phyloP scores from a whole-genome alignment of 2,329 filamentous ascomycete species.

The Podosphaera fusca region DNA sequence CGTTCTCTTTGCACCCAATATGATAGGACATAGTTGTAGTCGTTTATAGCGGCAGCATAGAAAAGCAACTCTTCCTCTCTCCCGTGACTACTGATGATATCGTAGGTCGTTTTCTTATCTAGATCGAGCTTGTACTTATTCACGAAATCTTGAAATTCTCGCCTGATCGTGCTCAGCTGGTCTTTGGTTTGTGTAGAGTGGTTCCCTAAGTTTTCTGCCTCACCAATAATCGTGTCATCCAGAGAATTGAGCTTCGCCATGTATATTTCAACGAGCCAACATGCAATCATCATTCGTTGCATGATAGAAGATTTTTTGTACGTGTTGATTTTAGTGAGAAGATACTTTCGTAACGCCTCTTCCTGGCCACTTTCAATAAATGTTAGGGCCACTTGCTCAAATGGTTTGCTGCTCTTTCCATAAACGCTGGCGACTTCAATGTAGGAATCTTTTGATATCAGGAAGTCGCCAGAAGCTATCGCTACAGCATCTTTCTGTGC shows the following conservation, averaged over 20 bases:
- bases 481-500: constrained; percentile 78
- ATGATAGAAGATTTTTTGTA: constrained; percentile 69
- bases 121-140: constrained; percentile 66
- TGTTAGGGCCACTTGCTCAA: constrained; percentile 79
- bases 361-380: constrained; percentile 81
- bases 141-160: constrained; percentile 76
- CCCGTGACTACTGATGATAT: constrained; percentile 86
- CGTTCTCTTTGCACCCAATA: constrained; percentile 95
- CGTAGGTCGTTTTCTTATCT: constrained; percentile 80
- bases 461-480: constrained; percentile 72
- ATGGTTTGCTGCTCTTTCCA: constrained; percentile 86
- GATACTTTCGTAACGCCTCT: constrained; percentile 75
- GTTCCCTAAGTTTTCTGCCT: constrained; percentile 55
- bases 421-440: constrained; percentile 74
- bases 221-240: constrained; percentile 81
- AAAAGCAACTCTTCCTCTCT: constrained; percentile 79
- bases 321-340: constrained; percentile 59
- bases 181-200: constrained; percentile 49
- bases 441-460: constrained; percentile 62
- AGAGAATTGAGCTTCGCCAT: constrained; percentile 93
- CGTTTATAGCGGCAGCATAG: constrained; percentile 71
- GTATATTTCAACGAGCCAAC: constrained; percentile 86
- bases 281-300: constrained; percentile 88
- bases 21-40: constrained; percentile 82
- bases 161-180: constrained; percentile 44